Evolutionary conservation across 2,329 filamentous ascomycete genomes (phyloP).

Genomic region (Trichoderma asperellum): DNA sequence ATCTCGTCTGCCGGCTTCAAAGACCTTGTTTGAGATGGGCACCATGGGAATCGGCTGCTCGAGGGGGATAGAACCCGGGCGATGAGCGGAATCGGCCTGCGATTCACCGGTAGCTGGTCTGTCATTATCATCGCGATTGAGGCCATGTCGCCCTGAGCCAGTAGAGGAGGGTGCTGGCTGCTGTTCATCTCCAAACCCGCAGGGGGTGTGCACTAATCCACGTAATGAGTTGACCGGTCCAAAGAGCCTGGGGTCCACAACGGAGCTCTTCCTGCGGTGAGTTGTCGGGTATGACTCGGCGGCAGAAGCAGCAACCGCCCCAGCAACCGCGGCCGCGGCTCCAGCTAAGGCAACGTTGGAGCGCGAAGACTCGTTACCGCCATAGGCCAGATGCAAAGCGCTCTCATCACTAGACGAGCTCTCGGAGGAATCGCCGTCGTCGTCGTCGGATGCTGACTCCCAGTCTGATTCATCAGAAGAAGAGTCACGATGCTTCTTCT

Average conservation of each 20-base stretch:
- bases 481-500: slow-evolving; percentile 43
- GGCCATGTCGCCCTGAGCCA: slow-evolving; percentile 63
- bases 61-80: slow-evolving; percentile 68
- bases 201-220: slow-evolving; percentile 58
- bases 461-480: slow-evolving; percentile 57
- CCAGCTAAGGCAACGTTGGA: slow-evolving; percentile 35
- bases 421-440: slow-evolving; percentile 39
- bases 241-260: slow-evolving; percentile 63
- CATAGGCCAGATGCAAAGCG: slow-evolving; percentile 48
- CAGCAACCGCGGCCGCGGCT: slow-evolving; percentile 47
- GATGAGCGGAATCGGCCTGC: slow-evolving; percentile 47
- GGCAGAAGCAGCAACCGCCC: slow-evolving; percentile 34
- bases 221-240: slow-evolving; percentile 65
- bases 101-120: slow-evolving; percentile 54
- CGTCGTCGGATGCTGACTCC: slow-evolving; percentile 60
- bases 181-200: slow-evolving; percentile 53
- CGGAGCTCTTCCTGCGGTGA: slow-evolving; percentile 48
- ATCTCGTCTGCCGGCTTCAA: slow-evolving; percentile 52
- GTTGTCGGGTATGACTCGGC: slow-evolving; percentile 6
- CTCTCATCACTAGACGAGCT: slow-evolving; percentile 45
- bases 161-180: slow-evolving; percentile 38
- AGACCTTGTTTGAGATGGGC: slow-evolving; percentile 71
- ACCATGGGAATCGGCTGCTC: slow-evolving; percentile 82
- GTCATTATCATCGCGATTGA: slow-evolving; percentile 62
- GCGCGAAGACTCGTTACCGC: slow-evolving; percentile 33